Base-by-base conservation (phyloP, 306 rosid genomes). In the Pterocarpus santalinus region DNA sequence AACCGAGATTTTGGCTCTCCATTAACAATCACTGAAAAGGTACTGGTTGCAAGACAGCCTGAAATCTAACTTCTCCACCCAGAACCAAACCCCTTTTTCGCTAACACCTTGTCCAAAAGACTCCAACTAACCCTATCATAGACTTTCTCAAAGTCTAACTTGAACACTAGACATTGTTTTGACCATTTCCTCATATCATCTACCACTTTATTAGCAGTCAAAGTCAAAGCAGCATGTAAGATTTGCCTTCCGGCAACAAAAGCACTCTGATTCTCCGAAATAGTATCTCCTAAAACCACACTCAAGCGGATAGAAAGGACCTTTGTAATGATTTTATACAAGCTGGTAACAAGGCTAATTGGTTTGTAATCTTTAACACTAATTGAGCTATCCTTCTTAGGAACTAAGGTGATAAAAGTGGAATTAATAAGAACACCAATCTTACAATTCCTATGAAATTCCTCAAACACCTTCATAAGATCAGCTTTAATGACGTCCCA, bases 131-230 rank as follows among this genome's bases (percentile, higher is more conserved):
- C 32, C 60, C n/a, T 4, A 8, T 34, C 34, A 34, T 39, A 52
- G 22, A 43, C 76, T 14, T 72, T 72, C 32, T 52, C 55, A 60
- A 52, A 72, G 4, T 53, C 60, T 12, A 28, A 33, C 9, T 51
- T 49, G 8, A 71, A 12, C 3, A 33, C 44, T 13, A 51, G 4
- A 3, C 14, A 2, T 5, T 51, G 41, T 12, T 12, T 39, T 49
- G 8, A 32, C 1, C 2, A 4, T 69, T 43, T 52, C 33, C 9
- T 5, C 32, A 8, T 4, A 36, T 5, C 63, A 84, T 80, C 72
- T 84, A 79, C 80, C 80, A 90, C 85, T 88, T 90, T 85, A 75
- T 88, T 16, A 15, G 56, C 16, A 1, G 13, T 8, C 56, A 12
- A 51, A 1, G 13, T 8, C 56, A 12, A 51, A 14, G 56, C 17